Evolutionary conservation across 441 rosid species (phyloP).

Genomic region (Eugenia klotzschiana): DNA sequence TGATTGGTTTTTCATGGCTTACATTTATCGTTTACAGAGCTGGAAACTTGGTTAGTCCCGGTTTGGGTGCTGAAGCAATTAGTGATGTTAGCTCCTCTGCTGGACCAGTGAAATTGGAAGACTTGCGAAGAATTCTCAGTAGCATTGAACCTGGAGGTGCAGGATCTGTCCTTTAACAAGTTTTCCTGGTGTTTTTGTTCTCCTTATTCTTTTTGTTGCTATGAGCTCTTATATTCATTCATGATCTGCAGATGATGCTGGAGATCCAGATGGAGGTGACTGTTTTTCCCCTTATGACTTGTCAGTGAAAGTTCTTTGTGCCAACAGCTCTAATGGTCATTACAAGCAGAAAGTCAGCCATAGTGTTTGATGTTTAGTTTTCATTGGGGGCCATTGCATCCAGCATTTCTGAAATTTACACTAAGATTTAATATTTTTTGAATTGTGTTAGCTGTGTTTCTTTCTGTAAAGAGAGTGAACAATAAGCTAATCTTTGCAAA

Average conservation of each 20-base stretch:
- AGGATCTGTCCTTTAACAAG: neutral
- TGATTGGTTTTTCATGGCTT: neutral
- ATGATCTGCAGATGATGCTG: conserved; percentile 39
- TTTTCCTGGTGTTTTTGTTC: neutral
- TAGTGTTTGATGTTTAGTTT: neutral
- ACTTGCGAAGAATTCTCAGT: conserved; percentile 81
- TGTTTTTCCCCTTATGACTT: neutral
- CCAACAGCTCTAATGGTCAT: neutral
- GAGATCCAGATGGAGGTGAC: conserved; percentile 74
- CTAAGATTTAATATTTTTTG: neutral
- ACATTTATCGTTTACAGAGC: conserved; percentile 31
- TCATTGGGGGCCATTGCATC: neutral
- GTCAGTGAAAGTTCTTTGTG: neutral
- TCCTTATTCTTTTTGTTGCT: neutral
- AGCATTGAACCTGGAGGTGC: conserved; percentile 62
- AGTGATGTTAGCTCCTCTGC: conserved; percentile 67
- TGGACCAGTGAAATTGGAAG: conserved; percentile 80
- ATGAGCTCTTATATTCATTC: conserved; percentile 12
- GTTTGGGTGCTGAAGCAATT: conserved; percentile 44
- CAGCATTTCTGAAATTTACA: neutral
- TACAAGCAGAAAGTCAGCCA: neutral
- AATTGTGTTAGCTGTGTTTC: neutral
- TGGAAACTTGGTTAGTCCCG: conserved; percentile 61
- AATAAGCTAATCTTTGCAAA: neutral
- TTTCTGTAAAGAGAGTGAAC: neutral